A percentile compares a stretch with the other conserved stretches of the same genome.
Evolutionary conservation across 192 early-diverging fungal genomes (phyloP).

Genomic region (Entrophospora sp.): DNA sequence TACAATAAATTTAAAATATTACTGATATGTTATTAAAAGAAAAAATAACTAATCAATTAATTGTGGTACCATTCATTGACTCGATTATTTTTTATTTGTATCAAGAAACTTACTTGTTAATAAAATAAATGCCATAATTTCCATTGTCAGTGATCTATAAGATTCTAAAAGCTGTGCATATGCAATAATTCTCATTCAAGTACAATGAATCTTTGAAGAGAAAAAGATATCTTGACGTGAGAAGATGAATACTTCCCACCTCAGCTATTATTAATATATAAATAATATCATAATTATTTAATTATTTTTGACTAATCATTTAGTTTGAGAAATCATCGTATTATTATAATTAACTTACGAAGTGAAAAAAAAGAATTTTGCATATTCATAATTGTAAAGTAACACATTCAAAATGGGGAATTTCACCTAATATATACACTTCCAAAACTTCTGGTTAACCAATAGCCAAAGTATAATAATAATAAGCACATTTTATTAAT

Average conservation of each 20-base stretch:
- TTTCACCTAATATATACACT: constrained; percentile 82
- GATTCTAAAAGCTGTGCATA: constrained; percentile 95
- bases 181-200: constrained; percentile 95
- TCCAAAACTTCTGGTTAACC: constrained; percentile 96
- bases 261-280: constrained; percentile 40
- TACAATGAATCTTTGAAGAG: constrained; percentile 87
- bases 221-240: constrained; percentile 72
- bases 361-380: constrained; percentile 86
- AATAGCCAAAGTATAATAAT: constrained; percentile 53
- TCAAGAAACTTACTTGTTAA: constrained; percentile 63
- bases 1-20: constrained; percentile 91
- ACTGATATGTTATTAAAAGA: constrained; percentile 31
- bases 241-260: constrained; percentile 65
- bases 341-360: constrained; percentile 30
- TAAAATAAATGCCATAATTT: constrained; percentile 93
- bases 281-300: background rate
- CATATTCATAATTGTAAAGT: constrained; percentile 87
- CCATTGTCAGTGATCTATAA: constrained; percentile 87
- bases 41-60: background rate
- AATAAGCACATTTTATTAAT: background rate
- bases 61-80: too few relatives aligned
- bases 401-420: constrained; percentile 77
- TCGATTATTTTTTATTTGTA: background rate
- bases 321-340: background rate
- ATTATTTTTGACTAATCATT: too few relatives aligned